Evolutionary conservation across 2,329 filamentous ascomycete species (phyloP).

Genomic region (Colletotrichum chlorophyti): DNA sequence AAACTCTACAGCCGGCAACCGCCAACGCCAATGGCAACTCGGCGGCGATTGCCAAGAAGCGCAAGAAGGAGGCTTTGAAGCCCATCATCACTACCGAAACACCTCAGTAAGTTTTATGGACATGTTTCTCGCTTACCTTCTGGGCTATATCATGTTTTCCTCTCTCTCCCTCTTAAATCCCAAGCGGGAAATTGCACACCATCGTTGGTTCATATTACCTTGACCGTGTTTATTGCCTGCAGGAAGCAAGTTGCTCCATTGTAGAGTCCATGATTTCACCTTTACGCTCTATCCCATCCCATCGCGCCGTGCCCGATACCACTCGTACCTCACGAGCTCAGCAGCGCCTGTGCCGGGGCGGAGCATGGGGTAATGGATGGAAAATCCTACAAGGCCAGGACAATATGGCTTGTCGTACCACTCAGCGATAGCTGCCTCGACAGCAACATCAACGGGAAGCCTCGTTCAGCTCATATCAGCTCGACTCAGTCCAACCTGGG

Average conservation of each 20-base stretch:
- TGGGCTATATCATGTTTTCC: background rate
- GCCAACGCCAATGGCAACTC: slow-evolving; percentile 26
- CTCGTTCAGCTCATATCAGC: slow-evolving; percentile 2
- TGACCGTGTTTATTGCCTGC: no score
- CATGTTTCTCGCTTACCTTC: slow-evolving; percentile 22
- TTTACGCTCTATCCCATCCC: slow-evolving; percentile 24
- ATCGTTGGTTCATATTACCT: slow-evolving; percentile 6
- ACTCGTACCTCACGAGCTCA: slow-evolving; percentile 18
- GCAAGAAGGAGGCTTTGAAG: slow-evolving; percentile 76
- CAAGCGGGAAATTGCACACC: background rate
- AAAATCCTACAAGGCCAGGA: background rate
- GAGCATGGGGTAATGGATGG: background rate
- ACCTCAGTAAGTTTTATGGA: slow-evolving; percentile 42
- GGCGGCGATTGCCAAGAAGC: slow-evolving; percentile 65
- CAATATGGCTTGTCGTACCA: slow-evolving; percentile 3
- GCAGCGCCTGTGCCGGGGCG: slow-evolving; percentile 23
- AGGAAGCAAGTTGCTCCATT: no score
- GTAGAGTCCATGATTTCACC: no score
- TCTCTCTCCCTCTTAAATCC: background rate
- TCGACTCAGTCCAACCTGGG: slow-evolving; percentile 11
- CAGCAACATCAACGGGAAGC: background rate
- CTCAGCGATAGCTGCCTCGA: no score
- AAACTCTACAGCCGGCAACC: slow-evolving; percentile 21
- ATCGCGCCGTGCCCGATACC: slow-evolving; percentile 16
- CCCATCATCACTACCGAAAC: slow-evolving; percentile 77